Evolutionary conservation across 306 rosid genomes (phyloP).

Genomic region (Quercus glauca): DNA sequence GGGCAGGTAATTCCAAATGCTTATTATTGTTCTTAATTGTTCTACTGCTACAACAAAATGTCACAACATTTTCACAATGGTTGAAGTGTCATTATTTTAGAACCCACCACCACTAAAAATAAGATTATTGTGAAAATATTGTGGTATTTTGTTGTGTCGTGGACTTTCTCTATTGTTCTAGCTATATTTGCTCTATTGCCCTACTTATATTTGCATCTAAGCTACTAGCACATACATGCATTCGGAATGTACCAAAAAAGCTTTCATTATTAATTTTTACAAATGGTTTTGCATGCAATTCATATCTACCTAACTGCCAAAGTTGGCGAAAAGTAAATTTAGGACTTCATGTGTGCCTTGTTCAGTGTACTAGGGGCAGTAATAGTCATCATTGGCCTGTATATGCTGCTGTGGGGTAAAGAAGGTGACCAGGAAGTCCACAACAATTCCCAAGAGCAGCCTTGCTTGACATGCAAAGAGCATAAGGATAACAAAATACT

Average conservation of each 20-base stretch:
- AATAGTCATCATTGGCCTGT: constrained; percentile 62
- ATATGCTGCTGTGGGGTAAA: constrained; percentile 82
- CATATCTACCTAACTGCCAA: no score
- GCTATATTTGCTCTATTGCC: not conserved
- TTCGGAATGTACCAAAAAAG: not conserved
- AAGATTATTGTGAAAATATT: no score
- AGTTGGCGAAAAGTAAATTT: not conserved
- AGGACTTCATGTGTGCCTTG: not conserved
- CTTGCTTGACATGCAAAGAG: constrained; percentile 11
- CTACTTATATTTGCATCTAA: no score
- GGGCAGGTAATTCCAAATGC: constrained; percentile 53
- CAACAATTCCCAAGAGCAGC: constrained; percentile 31
- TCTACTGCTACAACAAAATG: no score
- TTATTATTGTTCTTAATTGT: not conserved
- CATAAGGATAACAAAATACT: constrained; percentile 17
- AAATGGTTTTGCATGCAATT: no score
- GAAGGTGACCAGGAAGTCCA: constrained; percentile 42
- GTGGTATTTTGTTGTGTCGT: no score
- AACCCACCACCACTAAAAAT: no score
- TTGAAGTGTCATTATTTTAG: no score
- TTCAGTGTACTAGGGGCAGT: constrained; percentile 70
- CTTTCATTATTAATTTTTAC: not conserved
- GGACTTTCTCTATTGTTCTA: no score
- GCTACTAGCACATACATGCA: not conserved
- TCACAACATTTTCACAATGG: no score